These are phyloP conservation scores for Eudorina sp. DNA, from an alignment of 139 green algal genomes.

Conservation along the genomic window DNA sequence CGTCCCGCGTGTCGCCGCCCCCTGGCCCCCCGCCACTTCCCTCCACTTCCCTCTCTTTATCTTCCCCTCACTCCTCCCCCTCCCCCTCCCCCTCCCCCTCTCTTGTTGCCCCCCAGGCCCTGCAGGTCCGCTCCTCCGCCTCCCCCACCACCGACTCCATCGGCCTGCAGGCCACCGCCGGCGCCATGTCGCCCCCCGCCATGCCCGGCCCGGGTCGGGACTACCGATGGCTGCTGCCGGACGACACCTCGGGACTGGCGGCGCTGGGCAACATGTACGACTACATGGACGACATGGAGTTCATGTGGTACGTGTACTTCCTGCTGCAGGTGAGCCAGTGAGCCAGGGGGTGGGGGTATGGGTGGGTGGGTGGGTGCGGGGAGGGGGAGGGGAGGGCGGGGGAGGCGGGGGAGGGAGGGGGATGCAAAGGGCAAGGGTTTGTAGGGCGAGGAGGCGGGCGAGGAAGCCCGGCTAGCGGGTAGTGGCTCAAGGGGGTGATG, in stretches of 20 bases:
- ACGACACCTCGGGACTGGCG: constrained; percentile 17
- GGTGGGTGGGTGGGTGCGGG: background rate
- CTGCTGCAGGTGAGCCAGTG: constrained; percentile 31
- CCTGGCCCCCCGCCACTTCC: background rate
- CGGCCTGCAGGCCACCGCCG: background rate
- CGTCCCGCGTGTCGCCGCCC: background rate
- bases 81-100: background rate
- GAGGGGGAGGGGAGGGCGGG: background rate
- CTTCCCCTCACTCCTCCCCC: background rate
- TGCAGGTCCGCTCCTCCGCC: background rate
- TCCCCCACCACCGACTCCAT: background rate
- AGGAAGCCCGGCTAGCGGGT: no score
- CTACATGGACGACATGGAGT: constrained; percentile 35
- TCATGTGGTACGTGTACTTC: constrained; percentile 48
- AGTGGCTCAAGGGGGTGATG: no score
- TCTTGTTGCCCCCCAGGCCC: background rate
- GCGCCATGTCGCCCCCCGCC: background rate
- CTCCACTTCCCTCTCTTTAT: background rate
- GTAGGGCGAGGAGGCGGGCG: no score
- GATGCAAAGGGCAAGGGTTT: no score
- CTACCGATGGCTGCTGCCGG: constrained; percentile 57
- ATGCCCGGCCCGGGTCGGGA: constrained; percentile 47
- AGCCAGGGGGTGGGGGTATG: background rate
- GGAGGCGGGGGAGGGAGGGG: background rate
- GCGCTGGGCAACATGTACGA: constrained; percentile 37